phyloP scores from a whole-genome alignment of 768 basidiomycete species.

The Astraeus odoratus region DNA sequence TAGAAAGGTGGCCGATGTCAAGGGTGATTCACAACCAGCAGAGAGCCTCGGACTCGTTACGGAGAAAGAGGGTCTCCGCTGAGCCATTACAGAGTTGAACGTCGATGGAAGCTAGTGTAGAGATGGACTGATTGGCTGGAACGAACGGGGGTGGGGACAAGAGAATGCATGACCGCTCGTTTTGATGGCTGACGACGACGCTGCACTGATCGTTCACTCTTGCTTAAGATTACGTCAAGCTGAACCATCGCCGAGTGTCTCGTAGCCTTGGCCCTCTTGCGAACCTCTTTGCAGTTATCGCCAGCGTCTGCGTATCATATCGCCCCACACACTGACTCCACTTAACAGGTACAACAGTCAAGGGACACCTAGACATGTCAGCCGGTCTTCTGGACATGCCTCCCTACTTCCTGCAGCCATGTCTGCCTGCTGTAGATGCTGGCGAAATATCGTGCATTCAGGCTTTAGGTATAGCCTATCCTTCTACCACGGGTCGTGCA shows the following conservation, averaged over 20 bases:
- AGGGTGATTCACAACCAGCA: slow-evolving; percentile 14
- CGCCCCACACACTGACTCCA: too few relatives aligned
- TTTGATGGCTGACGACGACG: slow-evolving; percentile 1
- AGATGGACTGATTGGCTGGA: too few relatives aligned
- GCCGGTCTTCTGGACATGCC: slow-evolving; percentile 39
- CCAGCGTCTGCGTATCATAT: too few relatives aligned
- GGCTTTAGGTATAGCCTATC: slow-evolving; percentile 41
- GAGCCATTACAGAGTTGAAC: slow-evolving; percentile 9
- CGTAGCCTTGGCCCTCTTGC: too few relatives aligned
- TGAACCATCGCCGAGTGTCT: too few relatives aligned
- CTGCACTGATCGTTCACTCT: too few relatives aligned
- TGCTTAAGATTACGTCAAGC: too few relatives aligned
- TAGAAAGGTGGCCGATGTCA: slow-evolving; percentile 6
- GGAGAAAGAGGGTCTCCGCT: slow-evolving; percentile 16
- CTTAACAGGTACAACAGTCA: too few relatives aligned
- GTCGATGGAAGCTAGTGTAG: too few relatives aligned
- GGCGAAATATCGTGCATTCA: slow-evolving; percentile 38
- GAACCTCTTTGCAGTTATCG: too few relatives aligned
- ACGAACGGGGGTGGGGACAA: too few relatives aligned
- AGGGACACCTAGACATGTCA: not conserved
- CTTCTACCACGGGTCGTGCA: not conserved
- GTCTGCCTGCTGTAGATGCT: slow-evolving; percentile 32
- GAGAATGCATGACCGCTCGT: too few relatives aligned
- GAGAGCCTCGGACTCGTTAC: slow-evolving; percentile 9
- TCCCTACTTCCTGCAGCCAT: slow-evolving; percentile 51